Conservation (phyloP, 495 filamentous ascomycete genomes). For the Daldinia vernicosa region DNA sequence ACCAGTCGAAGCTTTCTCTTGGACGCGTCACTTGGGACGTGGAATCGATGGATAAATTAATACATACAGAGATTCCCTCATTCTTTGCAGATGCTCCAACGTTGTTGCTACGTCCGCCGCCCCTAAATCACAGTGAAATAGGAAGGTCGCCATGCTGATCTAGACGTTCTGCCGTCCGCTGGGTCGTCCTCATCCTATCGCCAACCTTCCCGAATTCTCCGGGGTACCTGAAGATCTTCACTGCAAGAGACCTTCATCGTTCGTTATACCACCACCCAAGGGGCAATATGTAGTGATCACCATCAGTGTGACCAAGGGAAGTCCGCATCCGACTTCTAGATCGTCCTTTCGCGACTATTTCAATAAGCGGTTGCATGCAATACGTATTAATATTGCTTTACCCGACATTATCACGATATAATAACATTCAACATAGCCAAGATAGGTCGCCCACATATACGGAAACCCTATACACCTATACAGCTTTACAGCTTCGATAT, state of each 20-base stretch:
- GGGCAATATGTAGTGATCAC: constrained; percentile 36
- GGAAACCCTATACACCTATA: constrained; percentile 14
- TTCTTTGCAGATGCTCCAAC: constrained; percentile 27
- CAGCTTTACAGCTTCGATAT: constrained; percentile 31
- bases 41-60: constrained; percentile 29
- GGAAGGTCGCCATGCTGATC: constrained; percentile 40
- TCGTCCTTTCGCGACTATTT: constrained; percentile 20
- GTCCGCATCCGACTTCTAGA: constrained; percentile 30
- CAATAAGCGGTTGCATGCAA: constrained; percentile 27
- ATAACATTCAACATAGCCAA: constrained; percentile 13
- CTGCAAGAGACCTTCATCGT: constrained; percentile 40
- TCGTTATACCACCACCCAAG: constrained; percentile 17
- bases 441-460: constrained; percentile 30
- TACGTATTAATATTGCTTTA: constrained; percentile 29
- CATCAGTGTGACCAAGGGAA: constrained; percentile 23
- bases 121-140: constrained; percentile 29
- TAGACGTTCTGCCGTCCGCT: constrained; percentile 24
- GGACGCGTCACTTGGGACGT: constrained; percentile 38
- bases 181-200: constrained; percentile 33
- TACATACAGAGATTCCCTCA: constrained; percentile 30
- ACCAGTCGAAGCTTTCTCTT: constrained; percentile 39
- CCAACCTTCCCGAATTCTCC: constrained; percentile 44
- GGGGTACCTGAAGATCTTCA: constrained; percentile 47
- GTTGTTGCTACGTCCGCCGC: constrained; percentile 18
- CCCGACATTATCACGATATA: constrained; percentile 17